Conservation (phyloP, 768 basidiomycete genomes). For the Mycena olivaceomarginata region DNA sequence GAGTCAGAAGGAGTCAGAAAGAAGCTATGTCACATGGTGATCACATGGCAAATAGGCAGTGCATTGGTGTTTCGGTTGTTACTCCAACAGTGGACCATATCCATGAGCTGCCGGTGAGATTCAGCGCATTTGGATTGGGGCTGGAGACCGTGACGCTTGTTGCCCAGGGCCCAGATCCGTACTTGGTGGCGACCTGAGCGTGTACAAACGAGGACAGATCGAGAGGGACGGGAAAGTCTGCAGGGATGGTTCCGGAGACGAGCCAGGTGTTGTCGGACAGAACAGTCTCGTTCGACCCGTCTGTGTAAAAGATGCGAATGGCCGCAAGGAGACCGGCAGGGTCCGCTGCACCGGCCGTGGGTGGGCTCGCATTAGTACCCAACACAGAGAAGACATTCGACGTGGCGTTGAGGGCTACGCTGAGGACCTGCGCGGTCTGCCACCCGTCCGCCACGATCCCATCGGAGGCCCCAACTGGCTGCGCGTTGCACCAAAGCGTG, state of each 20-base stretch:
- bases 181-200: slow-evolving; percentile 25
- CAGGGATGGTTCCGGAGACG: slow-evolving; percentile 24
- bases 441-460: background rate
- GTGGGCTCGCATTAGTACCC: background rate
- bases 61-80: no score
- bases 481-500: slow-evolving; percentile 40
- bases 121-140: background rate
- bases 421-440: slow-evolving; percentile 18
- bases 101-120: slow-evolving; percentile 33
- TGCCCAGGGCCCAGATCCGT: slow-evolving; percentile 38
- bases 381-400: slow-evolving; percentile 36
- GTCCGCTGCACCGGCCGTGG: background rate
- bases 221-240: slow-evolving; percentile 28
- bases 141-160: background rate
- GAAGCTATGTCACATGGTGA: no score
- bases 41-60: no score
- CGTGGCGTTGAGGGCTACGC: slow-evolving; percentile 30
- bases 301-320: slow-evolving; percentile 24
- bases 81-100: no score
- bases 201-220: slow-evolving; percentile 32
- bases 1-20: no score
- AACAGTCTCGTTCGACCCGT: slow-evolving; percentile 30
- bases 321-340: slow-evolving; percentile 14
- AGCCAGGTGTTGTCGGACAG: slow-evolving; percentile 36
- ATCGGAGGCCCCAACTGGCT: slow-evolving; percentile 29